Percentiles rank a stretch among this genome's conserved stretches.
Conservation (phyloP, 768 basidiomycete genomes). For the Mycena albidolilacea region DNA sequence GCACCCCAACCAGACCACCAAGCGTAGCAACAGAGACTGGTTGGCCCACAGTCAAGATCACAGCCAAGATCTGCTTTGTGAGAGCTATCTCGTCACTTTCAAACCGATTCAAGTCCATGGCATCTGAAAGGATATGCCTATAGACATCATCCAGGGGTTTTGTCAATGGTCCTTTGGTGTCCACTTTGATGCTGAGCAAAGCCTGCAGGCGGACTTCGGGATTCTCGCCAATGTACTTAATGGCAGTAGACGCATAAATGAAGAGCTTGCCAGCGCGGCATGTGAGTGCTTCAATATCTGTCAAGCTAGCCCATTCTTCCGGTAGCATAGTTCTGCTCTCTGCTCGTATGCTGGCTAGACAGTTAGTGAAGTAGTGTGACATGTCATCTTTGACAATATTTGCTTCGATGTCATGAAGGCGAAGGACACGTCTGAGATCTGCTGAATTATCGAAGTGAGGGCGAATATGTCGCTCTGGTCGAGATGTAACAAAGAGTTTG, state of each 20-base stretch:
- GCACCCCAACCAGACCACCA: constrained; percentile 4
- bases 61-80: background rate
- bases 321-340: constrained; percentile 1
- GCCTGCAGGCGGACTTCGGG: background rate
- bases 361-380: background rate
- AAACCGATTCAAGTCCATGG: background rate
- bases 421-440: no score
- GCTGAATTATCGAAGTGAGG: no score
- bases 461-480: background rate
- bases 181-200: background rate
- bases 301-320: background rate
- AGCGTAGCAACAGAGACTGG: constrained; percentile 1
- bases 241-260: background rate
- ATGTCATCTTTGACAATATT: constrained; percentile 5
- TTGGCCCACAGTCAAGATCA: background rate
- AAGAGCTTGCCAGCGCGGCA: background rate
- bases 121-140: background rate
- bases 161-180: constrained; percentile 15
- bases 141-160: background rate
- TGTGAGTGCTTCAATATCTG: background rate
- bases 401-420: no score
- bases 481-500: constrained; percentile 11
- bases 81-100: background rate
- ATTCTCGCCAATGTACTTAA: background rate
- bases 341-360: background rate